Conservation (phyloP, 768 basidiomycete genomes). For the Russula ochroleuca region DNA sequence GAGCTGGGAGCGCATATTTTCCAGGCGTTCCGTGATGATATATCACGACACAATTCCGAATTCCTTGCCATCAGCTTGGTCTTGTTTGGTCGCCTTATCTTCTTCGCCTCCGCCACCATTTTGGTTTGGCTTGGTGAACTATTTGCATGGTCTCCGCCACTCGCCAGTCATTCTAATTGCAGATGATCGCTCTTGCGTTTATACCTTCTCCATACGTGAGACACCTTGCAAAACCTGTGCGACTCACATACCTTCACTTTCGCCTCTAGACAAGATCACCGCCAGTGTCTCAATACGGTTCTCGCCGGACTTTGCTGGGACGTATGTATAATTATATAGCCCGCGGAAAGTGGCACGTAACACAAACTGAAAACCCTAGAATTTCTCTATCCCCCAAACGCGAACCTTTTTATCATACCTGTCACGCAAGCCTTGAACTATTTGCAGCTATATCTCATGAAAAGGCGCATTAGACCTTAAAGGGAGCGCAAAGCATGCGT, state of each 20-base stretch:
- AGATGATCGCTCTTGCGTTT: no score
- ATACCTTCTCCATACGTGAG: no score
- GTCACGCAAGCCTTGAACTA: background rate
- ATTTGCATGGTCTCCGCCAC: no score
- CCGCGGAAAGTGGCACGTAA: background rate
- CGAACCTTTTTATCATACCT: background rate
- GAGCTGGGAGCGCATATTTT: background rate
- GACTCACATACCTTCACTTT: no score
- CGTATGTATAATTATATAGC: background rate
- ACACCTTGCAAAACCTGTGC: no score
- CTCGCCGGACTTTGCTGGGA: background rate
- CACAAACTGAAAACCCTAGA: background rate
- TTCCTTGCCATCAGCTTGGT: slow-evolving; percentile 8
- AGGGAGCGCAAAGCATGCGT: background rate
- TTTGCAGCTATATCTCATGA: no score
- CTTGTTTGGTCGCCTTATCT: slow-evolving; percentile 7
- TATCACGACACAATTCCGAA: slow-evolving; percentile 8
- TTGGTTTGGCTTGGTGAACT: no score
- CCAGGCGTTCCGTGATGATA: background rate
- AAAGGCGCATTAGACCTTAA: background rate
- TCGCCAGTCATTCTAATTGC: no score
- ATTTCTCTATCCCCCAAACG: background rate
- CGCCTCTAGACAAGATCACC: background rate
- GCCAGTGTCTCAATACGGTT: background rate
- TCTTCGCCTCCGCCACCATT: no score